These are phyloP conservation scores for Emmonsiellopsis sp. DNA, from an alignment of 2,329 filamentous ascomycete genomes.

Conservation along the genomic window DNA sequence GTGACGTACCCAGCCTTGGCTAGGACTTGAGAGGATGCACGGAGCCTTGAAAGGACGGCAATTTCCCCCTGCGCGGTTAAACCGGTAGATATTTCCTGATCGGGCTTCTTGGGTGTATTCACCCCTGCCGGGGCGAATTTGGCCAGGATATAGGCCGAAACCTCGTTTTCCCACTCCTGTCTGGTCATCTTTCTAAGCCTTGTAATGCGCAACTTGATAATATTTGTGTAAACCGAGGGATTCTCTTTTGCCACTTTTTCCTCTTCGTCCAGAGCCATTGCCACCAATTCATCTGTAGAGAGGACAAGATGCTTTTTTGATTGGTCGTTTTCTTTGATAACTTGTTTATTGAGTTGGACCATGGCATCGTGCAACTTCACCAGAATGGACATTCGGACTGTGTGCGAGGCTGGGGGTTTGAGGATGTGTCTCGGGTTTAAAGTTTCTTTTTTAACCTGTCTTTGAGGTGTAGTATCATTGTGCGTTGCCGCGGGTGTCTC, in stretches of 20 bases:
- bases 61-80: conserved; percentile 58
- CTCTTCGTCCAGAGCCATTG: conserved; percentile 55
- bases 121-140: not conserved
- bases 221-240: conserved; percentile 65
- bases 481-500: not conserved
- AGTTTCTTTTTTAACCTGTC: conserved; percentile 30
- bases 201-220: conserved; percentile 73
- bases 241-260: conserved; percentile 62
- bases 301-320: conserved; percentile 27
- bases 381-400: conserved; percentile 33
- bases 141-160: conserved; percentile 34
- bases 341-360: conserved; percentile 30
- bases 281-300: conserved; percentile 34
- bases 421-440: conserved; percentile 38
- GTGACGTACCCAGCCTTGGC: conserved; percentile 53
- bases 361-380: conserved; percentile 37
- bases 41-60: conserved; percentile 39
- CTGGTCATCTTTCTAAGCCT: conserved; percentile 65
- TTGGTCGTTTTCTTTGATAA: conserved; percentile 24
- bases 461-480: conserved; percentile 1
- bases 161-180: conserved; percentile 61
- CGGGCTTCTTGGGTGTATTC: conserved; percentile 9
- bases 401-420: conserved; percentile 35
- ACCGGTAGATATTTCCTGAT: conserved; percentile 54
- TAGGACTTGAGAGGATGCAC: conserved; percentile 21